These are phyloP conservation scores for Starmerella lactis-condensi DNA, from an alignment of 805 yeast genomes.

Conservation along the genomic window DNA sequence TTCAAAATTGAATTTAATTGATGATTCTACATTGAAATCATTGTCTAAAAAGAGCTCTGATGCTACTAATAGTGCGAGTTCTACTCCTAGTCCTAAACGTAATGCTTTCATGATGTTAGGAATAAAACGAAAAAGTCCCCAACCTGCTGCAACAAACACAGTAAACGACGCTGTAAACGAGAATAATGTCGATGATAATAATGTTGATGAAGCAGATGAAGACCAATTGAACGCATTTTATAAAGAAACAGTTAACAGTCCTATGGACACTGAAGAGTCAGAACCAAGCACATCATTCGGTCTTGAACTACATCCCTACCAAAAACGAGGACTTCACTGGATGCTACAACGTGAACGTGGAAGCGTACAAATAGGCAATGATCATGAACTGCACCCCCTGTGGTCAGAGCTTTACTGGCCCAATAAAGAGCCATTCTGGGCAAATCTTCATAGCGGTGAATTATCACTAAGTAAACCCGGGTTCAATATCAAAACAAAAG, in stretches of 20 bases:
- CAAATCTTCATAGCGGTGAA: constrained; percentile 64
- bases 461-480: constrained; percentile 51
- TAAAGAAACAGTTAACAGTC: constrained; percentile 32
- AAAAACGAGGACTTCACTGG: constrained; percentile 74
- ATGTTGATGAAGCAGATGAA: constrained; percentile 31
- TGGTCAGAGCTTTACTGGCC: constrained; percentile 79
- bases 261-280: constrained; percentile 30
- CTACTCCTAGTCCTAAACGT: too few relatives aligned
- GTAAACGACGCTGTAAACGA: constrained; percentile 14
- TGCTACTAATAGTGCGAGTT: too few relatives aligned
- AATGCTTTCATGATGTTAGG: too few relatives aligned
- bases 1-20: constrained; percentile 26
- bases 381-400: constrained; percentile 45
- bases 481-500: constrained; percentile 40
- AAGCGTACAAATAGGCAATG: constrained; percentile 28
- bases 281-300: constrained; percentile 40
- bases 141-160: constrained; percentile 1
- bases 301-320: constrained; percentile 52
- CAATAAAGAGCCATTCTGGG: constrained; percentile 35
- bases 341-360: constrained; percentile 67
- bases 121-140: too few relatives aligned
- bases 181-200: constrained; percentile 23
- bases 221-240: constrained; percentile 67
- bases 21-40: too few relatives aligned
- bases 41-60: too few relatives aligned